Evolutionary conservation across 176 grass and related monocot genomes (phyloP).

Genomic region (Rhynchospora tenuis): DNA sequence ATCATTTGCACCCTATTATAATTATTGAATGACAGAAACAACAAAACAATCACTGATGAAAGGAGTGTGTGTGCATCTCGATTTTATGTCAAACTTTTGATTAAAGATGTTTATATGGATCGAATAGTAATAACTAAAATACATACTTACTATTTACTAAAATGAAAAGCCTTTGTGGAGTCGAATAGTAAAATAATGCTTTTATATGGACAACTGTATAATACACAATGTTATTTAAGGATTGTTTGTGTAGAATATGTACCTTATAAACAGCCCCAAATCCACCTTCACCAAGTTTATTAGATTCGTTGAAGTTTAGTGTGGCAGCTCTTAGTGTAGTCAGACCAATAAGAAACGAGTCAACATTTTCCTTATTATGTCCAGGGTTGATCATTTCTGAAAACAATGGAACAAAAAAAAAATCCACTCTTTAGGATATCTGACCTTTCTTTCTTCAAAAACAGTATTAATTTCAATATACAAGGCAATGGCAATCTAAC

Average conservation of each 20-base stretch:
- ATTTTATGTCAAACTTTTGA: not conserved
- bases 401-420: not conserved
- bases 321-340: slow-evolving; percentile 45
- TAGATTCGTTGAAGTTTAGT: slow-evolving; percentile 43
- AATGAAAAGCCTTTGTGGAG: not conserved
- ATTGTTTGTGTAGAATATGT: slow-evolving; percentile 1
- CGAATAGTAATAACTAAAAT: not conserved
- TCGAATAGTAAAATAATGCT: not conserved
- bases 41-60: not conserved
- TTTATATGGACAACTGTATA: not conserved
- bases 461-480: not conserved
- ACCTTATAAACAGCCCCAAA: slow-evolving; percentile 87
- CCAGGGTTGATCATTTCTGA: not conserved
- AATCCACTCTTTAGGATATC: not conserved
- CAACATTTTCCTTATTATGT: slow-evolving; percentile 21
- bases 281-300: slow-evolving; percentile 77
- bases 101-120: not conserved
- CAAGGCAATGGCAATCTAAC: not conserved
- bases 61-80: not conserved
- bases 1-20: not conserved
- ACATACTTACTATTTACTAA: not conserved
- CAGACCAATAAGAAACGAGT: slow-evolving; percentile 38
- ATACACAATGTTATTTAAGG: not conserved
- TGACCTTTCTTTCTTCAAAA: not conserved
- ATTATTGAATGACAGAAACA: not conserved